Evolutionary conservation across 2,329 filamentous ascomycete species (phyloP), one percentile per base, ranked within the genome.

Genomic region (Pseudogymnoascus sp.): DNA sequence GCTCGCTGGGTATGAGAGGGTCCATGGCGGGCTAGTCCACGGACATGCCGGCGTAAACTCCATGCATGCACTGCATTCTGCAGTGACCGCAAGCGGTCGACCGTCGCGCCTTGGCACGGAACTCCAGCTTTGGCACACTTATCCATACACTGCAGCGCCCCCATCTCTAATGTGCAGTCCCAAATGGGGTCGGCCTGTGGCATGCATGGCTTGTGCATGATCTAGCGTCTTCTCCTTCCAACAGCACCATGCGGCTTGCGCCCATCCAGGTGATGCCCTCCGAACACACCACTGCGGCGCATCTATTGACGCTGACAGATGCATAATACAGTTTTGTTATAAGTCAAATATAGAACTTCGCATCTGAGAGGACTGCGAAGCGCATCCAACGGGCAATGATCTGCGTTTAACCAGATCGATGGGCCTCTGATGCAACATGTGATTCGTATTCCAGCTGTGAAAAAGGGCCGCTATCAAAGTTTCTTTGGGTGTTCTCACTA

Each of bases 41-140:
- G 46, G 46, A 10, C 26, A 31, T 53, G 46, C 46, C 46, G 46
- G 46, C 26, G 46, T 53, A 10, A 7, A 31, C 9, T 53, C 46
- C 46, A 53, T 31, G 46, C 46, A 53, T 31, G 46, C 46, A 53
- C 42, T 31, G 46, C 46, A 53, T 53, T 53, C 26, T 53, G 46
- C 46, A 53, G 46, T 53, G 46, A 31, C 46, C 23, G 9, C 7
- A 53, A 10, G 46, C 46, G 23, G 44, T 17, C 23, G 4, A 10
- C 46, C 17, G 21, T n/a, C 46, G 46, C 46, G 46, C 46, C 46
- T 31, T n/a, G 44, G 44, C 44, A 53, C 46, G 7, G 40, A 15
- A 44, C 19, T 44, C 19, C 46, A 29, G 23, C 46, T 53, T 19
- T 53, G 2, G 21, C n/a, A 19, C 23, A 50, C 44, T 50, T 50